Conservation (phyloP, 148 eudicot species). For the Silene uniflora region DNA sequence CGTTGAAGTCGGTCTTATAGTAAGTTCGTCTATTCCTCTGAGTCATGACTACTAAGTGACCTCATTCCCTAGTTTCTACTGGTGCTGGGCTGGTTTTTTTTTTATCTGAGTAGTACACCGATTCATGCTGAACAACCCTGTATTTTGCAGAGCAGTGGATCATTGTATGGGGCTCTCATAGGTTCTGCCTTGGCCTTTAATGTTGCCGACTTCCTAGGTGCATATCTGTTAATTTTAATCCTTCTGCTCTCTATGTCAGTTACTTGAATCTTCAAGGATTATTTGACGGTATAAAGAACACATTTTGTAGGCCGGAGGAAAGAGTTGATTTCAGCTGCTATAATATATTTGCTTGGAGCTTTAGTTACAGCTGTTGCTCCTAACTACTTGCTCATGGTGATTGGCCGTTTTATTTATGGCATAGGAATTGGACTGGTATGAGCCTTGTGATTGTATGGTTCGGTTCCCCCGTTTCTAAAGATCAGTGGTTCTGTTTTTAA, state of each 20-base stretch:
- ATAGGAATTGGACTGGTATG: conserved; percentile 91
- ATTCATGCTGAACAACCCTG: neutral
- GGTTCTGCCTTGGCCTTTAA: conserved; percentile 84
- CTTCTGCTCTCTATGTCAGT: neutral
- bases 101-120: neutral
- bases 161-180: conserved; percentile 88
- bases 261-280: neutral
- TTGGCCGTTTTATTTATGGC: conserved; percentile 80
- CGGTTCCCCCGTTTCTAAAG: neutral
- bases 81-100: neutral
- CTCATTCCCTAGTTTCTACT: neutral
- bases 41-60: neutral
- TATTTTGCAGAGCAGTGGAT: conserved; percentile 82
- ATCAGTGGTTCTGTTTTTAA: neutral
- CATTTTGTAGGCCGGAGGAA: conserved; percentile 65
- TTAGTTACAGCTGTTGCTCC: conserved; percentile 80
- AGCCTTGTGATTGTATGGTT: neutral
- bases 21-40: conserved; percentile 37
- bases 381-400: conserved; percentile 56
- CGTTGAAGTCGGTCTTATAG: conserved; percentile 80
- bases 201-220: conserved; percentile 83
- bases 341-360: conserved; percentile 70
- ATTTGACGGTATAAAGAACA: conserved; percentile 10
- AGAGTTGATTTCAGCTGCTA: conserved; percentile 64
- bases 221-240: conserved; percentile 21